Percentiles rank a stretch among this genome's conserved stretches.
phyloP scores from a whole-genome alignment of 2,329 filamentous ascomycete species.

The Claviceps sp. region DNA sequence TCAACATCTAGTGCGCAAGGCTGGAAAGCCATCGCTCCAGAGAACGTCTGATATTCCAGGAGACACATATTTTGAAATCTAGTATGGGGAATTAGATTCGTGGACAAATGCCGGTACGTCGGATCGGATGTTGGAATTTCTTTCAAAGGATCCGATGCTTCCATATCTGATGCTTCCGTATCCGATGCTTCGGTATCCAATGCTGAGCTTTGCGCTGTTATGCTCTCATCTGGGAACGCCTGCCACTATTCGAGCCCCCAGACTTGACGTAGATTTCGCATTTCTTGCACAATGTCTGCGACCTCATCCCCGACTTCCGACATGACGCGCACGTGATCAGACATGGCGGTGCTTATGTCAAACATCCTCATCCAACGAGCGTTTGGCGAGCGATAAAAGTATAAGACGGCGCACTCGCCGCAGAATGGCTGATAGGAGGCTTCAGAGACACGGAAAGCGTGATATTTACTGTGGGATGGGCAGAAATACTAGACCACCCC shows the following conservation, averaged over 20 bases:
- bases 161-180: neutral
- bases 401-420: conserved; percentile 21
- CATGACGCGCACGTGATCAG: neutral
- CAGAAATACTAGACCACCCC: conserved; percentile 19
- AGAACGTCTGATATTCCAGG: conserved; percentile 15
- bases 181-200: neutral
- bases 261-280: neutral
- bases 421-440: conserved; percentile 16
- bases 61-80: conserved; percentile 12
- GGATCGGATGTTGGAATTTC: conserved; percentile 13
- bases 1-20: conserved; percentile 15
- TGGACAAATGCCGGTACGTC: conserved; percentile 12
- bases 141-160: neutral
- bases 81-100: conserved; percentile 12
- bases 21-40: conserved; percentile 15
- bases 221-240: neutral
- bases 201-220: neutral
- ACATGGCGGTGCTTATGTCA: conserved; percentile 9
- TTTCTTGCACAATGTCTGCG: conserved; percentile 2
- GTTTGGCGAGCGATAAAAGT: conserved; percentile 9
- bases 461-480: conserved; percentile 15
- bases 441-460: conserved; percentile 12
- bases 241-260: neutral
- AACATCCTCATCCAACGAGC: conserved; percentile 11
- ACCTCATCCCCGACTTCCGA: conserved; percentile 1